Conservation (phyloP, 306 rosid genomes). For the Vicia faba region DNA sequence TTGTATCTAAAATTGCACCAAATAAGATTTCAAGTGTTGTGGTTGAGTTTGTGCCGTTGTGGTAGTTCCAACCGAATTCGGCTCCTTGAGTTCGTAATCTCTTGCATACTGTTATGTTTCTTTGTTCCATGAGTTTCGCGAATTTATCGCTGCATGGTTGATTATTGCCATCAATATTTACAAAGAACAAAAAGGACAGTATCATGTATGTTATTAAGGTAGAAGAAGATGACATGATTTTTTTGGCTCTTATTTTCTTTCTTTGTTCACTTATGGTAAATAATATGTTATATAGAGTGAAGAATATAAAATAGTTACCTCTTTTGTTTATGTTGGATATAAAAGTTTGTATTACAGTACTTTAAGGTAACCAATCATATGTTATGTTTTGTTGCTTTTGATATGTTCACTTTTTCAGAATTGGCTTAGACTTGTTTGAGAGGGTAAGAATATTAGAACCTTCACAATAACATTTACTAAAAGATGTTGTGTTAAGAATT, state of each 20-base stretch:
- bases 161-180: background rate
- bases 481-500: background rate
- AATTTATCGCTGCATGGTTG: constrained; percentile 9
- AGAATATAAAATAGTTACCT: background rate
- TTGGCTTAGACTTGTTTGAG: constrained; percentile 29
- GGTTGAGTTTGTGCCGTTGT: background rate
- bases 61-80: constrained; percentile 59
- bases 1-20: constrained; percentile 17
- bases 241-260: background rate
- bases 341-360: background rate
- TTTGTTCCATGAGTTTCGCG: background rate
- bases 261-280: background rate
- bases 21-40: constrained; percentile 44
- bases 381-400: background rate
- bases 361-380: background rate
- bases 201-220: constrained; percentile 11
- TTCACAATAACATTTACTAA: constrained; percentile 13
- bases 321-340: background rate
- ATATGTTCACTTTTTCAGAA: background rate
- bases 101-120: constrained; percentile 49
- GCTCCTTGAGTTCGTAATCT: constrained; percentile 57
- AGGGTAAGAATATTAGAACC: constrained; percentile 46
- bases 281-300: background rate
- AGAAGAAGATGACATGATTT: constrained; percentile 32
- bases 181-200: constrained; percentile 30